Evolutionary conservation across 2,329 filamentous ascomycete species (phyloP).

Genomic region (Aureobasidium uvarum): DNA sequence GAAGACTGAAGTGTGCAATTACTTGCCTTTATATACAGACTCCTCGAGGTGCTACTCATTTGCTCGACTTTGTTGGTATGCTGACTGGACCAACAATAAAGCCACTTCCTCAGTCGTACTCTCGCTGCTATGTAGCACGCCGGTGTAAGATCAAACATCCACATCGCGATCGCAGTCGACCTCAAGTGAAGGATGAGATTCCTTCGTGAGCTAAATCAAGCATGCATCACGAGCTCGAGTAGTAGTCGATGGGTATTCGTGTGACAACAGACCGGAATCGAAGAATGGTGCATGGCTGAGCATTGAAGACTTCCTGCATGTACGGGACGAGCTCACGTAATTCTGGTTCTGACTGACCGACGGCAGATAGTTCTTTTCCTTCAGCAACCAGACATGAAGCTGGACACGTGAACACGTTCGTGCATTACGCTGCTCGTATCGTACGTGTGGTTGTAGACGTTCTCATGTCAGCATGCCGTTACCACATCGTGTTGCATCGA

Average conservation of each 20-base stretch:
- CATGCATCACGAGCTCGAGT: background rate
- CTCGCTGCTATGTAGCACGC: background rate
- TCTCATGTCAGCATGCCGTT: slow-evolving; percentile 16
- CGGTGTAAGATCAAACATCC: background rate
- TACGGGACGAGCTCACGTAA: background rate
- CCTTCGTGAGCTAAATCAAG: background rate
- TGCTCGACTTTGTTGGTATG: background rate
- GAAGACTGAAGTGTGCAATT: background rate
- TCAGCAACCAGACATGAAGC: background rate
- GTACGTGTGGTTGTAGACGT: background rate
- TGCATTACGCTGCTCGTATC: background rate
- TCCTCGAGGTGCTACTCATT: background rate
- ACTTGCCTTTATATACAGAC: background rate
- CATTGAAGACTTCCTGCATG: background rate
- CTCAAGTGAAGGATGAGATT: background rate
- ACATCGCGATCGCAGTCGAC: background rate
- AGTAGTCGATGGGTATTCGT: background rate
- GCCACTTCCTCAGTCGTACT: background rate
- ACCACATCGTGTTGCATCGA: background rate
- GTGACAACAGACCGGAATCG: background rate
- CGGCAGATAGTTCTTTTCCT: background rate
- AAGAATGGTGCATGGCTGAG: background rate
- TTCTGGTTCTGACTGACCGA: background rate
- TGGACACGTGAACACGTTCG: background rate
- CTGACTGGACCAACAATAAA: slow-evolving; percentile 4